Percentiles rank a stretch among this genome's conserved stretches.
Evolutionary conservation across 2,329 filamentous ascomycete species (phyloP).

Genomic region (Zymoseptoria ardabiliae): DNA sequence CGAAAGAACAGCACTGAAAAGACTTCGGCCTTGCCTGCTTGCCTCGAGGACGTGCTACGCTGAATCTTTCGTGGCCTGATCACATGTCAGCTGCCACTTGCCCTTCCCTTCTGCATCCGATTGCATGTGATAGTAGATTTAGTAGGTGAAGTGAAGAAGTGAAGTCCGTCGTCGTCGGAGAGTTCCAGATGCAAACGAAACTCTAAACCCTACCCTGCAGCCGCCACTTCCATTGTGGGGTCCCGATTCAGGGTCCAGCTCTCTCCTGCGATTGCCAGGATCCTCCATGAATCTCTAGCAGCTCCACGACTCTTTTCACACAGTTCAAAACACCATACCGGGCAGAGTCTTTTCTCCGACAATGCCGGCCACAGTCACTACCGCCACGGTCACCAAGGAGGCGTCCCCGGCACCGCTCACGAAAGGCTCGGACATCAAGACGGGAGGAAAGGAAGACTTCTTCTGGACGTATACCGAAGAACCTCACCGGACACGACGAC

Average conservation of each 20-base stretch:
- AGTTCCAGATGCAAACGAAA: not conserved
- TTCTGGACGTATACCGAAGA: conserved; percentile 99
- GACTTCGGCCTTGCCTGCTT: no score
- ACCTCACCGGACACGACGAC: conserved; percentile 80
- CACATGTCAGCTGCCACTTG: not conserved
- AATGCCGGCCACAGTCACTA: conserved; percentile 22
- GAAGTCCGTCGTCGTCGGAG: not conserved
- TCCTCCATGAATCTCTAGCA: not conserved
- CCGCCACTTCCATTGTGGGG: not conserved
- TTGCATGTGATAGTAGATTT: not conserved
- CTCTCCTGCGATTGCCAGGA: not conserved
- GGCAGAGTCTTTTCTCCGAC: not conserved
- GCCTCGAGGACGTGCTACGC: not conserved
- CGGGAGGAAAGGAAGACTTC: conserved; percentile 53
- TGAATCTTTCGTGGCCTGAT: not conserved
- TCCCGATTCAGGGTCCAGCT: not conserved
- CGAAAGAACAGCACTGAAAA: no score
- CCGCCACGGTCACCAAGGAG: conserved; percentile 14
- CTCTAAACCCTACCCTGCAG: not conserved
- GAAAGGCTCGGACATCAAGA: conserved; percentile 12
- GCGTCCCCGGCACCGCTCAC: not conserved
- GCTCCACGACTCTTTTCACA: not conserved
- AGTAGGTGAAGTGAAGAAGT: not conserved
- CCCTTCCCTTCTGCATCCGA: not conserved
- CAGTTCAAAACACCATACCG: not conserved